Evolutionary conservation across 495 filamentous ascomycete species (phyloP).

Genomic region (Tuber calosporum): DNA sequence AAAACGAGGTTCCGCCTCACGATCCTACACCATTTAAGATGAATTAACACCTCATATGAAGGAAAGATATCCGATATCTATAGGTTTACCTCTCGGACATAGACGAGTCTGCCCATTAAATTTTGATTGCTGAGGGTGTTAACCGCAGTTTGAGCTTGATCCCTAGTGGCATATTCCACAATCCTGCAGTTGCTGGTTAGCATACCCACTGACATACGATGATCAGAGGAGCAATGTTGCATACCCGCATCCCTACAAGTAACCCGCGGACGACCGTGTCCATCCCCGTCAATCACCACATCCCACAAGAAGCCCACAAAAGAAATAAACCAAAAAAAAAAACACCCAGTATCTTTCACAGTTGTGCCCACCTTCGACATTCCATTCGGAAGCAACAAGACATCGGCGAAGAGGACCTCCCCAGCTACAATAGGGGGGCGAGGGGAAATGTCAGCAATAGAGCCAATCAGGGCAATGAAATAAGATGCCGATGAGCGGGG

Average conservation of each 20-base stretch:
- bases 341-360: conserved; percentile 79
- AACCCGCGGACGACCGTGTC: conserved; percentile 72
- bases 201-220: conserved; percentile 9
- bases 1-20: conserved; percentile 92
- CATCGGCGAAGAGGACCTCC: conserved; percentile 99
- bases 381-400: conserved; percentile 99
- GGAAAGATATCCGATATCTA: not conserved
- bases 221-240: conserved; percentile 42
- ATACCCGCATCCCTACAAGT: conserved; percentile 99
- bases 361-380: conserved; percentile 99
- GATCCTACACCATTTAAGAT: conserved; percentile 57
- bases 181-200: conserved; percentile 57
- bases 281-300: conserved; percentile 99
- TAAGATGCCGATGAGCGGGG: conserved; percentile 4
- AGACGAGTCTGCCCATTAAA: conserved; percentile 94
- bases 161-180: conserved; percentile 99
- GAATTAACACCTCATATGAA: conserved; percentile 3
- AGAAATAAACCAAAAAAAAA: conserved; percentile 52
- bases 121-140: conserved; percentile 98
- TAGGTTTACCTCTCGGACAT: conserved; percentile 82
- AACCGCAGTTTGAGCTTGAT: conserved; percentile 96
- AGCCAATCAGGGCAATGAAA: conserved; percentile 7
- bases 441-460: conserved; percentile 17
- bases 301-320: conserved; percentile 75
- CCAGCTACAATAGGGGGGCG: conserved; percentile 57